Conservation (phyloP, 805 yeast species). For the Candida oleophila region DNA sequence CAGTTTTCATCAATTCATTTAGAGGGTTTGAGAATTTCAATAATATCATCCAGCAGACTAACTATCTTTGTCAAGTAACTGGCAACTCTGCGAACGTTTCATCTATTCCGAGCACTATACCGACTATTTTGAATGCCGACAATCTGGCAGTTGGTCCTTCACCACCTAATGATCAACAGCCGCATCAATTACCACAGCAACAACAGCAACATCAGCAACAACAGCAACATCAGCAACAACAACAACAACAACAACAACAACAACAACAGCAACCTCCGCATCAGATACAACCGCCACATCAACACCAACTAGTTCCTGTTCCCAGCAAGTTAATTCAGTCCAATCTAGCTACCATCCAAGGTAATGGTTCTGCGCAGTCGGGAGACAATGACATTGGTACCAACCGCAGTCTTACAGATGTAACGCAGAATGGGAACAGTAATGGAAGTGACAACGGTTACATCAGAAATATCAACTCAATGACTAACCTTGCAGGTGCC, state of each 20-base stretch:
- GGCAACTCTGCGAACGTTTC: slow-evolving; percentile 20
- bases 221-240: slow-evolving; percentile 4
- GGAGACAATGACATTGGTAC: slow-evolving; percentile 9
- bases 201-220: slow-evolving; percentile 4
- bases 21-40: slow-evolving; percentile 48
- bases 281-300: slow-evolving; percentile 5
- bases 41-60: slow-evolving; percentile 37
- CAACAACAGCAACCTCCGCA: slow-evolving; percentile 7
- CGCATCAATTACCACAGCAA: slow-evolving; percentile 1
- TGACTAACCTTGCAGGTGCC: slow-evolving; percentile 24
- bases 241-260: slow-evolving; percentile 5
- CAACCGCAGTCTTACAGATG: slow-evolving; percentile 25
- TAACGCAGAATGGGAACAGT: slow-evolving; percentile 17
- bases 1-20: slow-evolving; percentile 36
- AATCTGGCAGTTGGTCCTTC: background rate
- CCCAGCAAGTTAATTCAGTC: background rate
- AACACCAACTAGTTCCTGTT: slow-evolving; percentile 1
- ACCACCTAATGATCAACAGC: slow-evolving; percentile 8
- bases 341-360: background rate
- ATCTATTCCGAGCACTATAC: slow-evolving; percentile 39
- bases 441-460: background rate
- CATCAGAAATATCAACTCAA: slow-evolving; percentile 23
- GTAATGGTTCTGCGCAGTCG: background rate
- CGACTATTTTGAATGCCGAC: slow-evolving; percentile 31
- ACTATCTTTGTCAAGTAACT: slow-evolving; percentile 26